Base-by-base conservation (phyloP, 2,329 filamentous ascomycete genomes). In the Ascomycota sp. region DNA sequence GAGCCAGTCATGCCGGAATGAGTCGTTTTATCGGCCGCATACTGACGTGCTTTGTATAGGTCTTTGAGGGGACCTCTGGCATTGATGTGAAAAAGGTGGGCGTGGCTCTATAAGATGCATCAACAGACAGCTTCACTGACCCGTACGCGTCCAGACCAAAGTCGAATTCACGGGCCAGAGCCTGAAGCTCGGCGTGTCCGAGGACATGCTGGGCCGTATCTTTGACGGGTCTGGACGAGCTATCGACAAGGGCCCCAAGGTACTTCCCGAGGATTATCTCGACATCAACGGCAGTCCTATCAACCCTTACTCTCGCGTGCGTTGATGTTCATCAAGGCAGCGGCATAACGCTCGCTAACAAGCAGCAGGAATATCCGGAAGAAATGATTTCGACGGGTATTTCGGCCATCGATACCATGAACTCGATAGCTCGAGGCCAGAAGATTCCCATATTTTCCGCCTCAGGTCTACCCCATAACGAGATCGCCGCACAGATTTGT, bases 301-400 rank as follows among this genome's bases (percentile, higher is more conserved):
- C 61, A 98, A 98, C 63, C 89, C 89, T 36, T 95, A 89, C 63
- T 86, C 85, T 36, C 74, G 89, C 64, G 86, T 91, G 68, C 23
- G 30, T 30, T 28, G 15, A 13, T 20, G 1, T n/a, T 8, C 15
- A n/a, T 8, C 5, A 13, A n/a, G n/a, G 23, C 8, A 4, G 7
- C 7, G 22, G 17, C 13, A 2, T 20, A 20, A 7, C 17, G 32
- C 41, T 46, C 15, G 15, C 15, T 17, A 17, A 32, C 46, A 36
- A 36, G 23, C 31, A 23, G 25, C 39, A 91, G 82, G 81, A 93
- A 43, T 98, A 98, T 52, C 89, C 89, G 47, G 89, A 98, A 63
- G 91, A 98, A 61, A 98, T 98, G 86, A 95, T 98, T 47, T 89
- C 86, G 23, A 98, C 89, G 28, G 89, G 89, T 73, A 98, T 98